Base-by-base conservation (phyloP, 495 filamentous ascomycete genomes). In the Penicillium psychrofluorescens region DNA sequence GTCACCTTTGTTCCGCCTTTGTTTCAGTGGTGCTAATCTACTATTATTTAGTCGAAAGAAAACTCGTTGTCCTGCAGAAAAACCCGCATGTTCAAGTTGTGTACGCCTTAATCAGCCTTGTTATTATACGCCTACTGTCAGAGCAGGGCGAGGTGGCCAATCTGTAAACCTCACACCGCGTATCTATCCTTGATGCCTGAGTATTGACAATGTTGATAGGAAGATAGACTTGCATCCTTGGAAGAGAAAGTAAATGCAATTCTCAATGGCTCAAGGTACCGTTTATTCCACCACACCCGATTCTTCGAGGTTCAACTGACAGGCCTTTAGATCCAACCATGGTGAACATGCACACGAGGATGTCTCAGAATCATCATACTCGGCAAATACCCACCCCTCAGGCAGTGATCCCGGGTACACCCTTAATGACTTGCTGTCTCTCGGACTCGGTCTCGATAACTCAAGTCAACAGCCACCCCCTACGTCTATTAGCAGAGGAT, bases 221-320 rank as follows among this genome's bases (percentile, higher is more conserved):
- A 68, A 16, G 68, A 69, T 16, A 54, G 70, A 11, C 55, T 74
- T 10, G 64, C 68, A 3, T 67, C 62, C 29, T 52, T 72, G n/a
- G 70, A 74, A 48, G 64, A 71, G 52, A 74, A 71, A 49, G 63
- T 74, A 22, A 67, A 74, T 43, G 53, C 63, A n/a, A 62, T 74
- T 29, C 44, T 73, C 22, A 65, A 51, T 44, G 68, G 68, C 7
- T 50, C 47, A 39, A 49, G 59, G 61, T 66, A 59, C 28, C 36
- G 31, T 47, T 13, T 29, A 15, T 50, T 9, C 22, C 36, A 22
- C 8, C 11, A 36, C 33, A 12, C 7, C 38, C 37, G 22, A 6
- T 22, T 33, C 36, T 53, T 29, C 41, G 11, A 48, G 35, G 28
- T 11, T 16, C 11, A 43, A 38, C 44, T 45, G 33, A 59, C 48